Evolutionary conservation across 345 rosid species (phyloP).

Genomic region (Reutealis trisperma): DNA sequence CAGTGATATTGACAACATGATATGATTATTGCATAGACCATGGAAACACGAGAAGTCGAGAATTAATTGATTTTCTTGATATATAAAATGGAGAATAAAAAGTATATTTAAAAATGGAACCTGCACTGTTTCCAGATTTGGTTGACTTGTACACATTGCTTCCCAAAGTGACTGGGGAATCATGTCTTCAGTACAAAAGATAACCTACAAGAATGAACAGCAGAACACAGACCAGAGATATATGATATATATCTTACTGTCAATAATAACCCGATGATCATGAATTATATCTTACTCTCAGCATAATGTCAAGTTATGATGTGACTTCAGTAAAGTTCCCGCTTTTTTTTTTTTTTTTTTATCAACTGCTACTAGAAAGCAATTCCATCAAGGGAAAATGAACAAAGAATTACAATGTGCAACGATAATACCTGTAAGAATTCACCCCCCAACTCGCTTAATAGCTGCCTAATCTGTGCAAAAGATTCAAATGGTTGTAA

Average conservation of each 20-base stretch:
- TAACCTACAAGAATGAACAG: conserved; percentile 42
- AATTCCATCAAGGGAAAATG: background rate
- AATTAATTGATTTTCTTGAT: background rate
- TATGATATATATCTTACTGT: background rate
- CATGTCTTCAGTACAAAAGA: conserved; percentile 76
- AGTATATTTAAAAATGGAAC: conserved; percentile 30
- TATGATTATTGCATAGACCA: background rate
- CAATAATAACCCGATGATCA: too few species aligned
- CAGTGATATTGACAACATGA: background rate
- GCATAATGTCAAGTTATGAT: too few species aligned
- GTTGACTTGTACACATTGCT: conserved; percentile 71
- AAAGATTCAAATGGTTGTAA: conserved; percentile 9
- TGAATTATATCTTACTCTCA: too few species aligned
- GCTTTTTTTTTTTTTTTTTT: too few species aligned
- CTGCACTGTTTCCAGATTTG: conserved; percentile 57
- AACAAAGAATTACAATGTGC: conserved; percentile 9
- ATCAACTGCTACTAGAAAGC: too few species aligned
- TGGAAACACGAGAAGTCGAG: background rate
- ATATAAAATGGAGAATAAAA: background rate
- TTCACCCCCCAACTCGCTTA: conserved; percentile 79
- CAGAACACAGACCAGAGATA: background rate
- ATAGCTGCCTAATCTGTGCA: conserved; percentile 59
- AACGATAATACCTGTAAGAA: conserved; percentile 93
- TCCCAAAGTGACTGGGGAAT: conserved; percentile 69
- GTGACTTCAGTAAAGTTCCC: too few species aligned